Evolutionary conservation across 2,329 filamentous ascomycete species (phyloP), one percentile per base, ranked within the genome.

Genomic region (Neurospora sp.): DNA sequence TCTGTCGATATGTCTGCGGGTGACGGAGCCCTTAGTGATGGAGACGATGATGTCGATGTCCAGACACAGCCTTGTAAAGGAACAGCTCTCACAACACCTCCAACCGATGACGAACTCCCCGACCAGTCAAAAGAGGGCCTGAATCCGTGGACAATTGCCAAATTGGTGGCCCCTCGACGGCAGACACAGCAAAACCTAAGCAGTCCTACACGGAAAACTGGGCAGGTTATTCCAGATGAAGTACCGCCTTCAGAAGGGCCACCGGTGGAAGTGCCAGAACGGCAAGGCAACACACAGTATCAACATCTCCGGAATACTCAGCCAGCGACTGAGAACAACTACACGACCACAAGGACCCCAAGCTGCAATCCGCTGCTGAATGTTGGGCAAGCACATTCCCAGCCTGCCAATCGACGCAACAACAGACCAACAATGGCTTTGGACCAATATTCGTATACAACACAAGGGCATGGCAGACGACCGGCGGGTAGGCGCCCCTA

Each of bases 91-190:
- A 62, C 28, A 36, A 62, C 52, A 10, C 52, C 52, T n/a, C 52
- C 52, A 36, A 62, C 52, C 38, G 69, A 69, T 66, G 68, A 23
- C 0, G 33, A 23, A 46, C 57, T 5, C 8, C 17, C 23, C 11
- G 28, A 17, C 4, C 3, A 15, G 19, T 69, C 69, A 8, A 71
- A 68, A 12, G 71, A 75, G 67, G 74, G 68, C 10, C 71, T 81
- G 6, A 81, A 82, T 69, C 81, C 80, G 28, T 82, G 80, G 80
- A 71, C 77, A 6, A 80, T 81, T 72, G 79, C 81, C 37, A 82
- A 80, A 71, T 76, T 80, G 74, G 78, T 74, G 40, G 73, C 75
- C n/a, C 72, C 75, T 38, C 39, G 41, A 28, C 37, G 67, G 39
- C 33, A 33, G 28, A 36, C 28, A 62, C 52, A 62, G 23, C 52